Percentiles rank a stretch among this genome's conserved stretches.
These are phyloP conservation scores for Corynascus novoguineensis DNA, from an alignment of 495 filamentous ascomycete species.

Conservation along the genomic window DNA sequence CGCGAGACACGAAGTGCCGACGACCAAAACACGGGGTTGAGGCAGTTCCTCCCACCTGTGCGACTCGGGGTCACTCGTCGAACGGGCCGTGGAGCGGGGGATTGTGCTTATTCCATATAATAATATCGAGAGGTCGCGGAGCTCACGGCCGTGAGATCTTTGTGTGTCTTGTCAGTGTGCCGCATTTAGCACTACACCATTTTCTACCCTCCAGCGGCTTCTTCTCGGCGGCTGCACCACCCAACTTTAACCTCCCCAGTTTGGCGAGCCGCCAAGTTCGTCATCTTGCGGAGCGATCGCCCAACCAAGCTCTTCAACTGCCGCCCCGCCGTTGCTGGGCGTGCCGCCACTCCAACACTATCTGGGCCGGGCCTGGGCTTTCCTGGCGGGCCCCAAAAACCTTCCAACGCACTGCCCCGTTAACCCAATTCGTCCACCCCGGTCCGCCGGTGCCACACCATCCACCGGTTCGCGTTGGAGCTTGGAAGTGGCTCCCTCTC, in stretches of 20 bases:
- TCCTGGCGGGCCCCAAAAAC: slow-evolving; percentile 8
- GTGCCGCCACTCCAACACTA: neutral
- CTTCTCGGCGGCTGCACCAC: neutral
- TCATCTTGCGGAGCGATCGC: slow-evolving; percentile 10
- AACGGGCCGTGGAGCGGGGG: neutral
- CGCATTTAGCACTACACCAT: neutral
- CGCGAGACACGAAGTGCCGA: slow-evolving; percentile 9
- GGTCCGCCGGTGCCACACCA: slow-evolving; percentile 13
- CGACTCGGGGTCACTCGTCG: neutral
- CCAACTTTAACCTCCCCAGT: neutral
- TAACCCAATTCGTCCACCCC: slow-evolving; percentile 13
- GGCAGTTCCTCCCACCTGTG: neutral
- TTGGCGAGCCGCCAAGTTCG: slow-evolving; percentile 7
- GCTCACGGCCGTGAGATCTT: neutral
- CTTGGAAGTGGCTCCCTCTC: slow-evolving; percentile 1
- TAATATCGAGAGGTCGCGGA: neutral
- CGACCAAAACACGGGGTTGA: slow-evolving; percentile 10
- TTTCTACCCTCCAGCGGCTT: neutral
- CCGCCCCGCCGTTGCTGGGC: neutral
- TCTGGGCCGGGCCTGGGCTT: slow-evolving; percentile 11
- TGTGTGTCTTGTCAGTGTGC: neutral
- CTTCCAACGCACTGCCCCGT: slow-evolving; percentile 2
- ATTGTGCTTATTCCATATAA: neutral
- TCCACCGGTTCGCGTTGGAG: neutral
- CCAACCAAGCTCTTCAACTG: neutral